phyloP scores from a whole-genome alignment of 495 filamentous ascomycete species.

The Talaromyces adpressus region DNA sequence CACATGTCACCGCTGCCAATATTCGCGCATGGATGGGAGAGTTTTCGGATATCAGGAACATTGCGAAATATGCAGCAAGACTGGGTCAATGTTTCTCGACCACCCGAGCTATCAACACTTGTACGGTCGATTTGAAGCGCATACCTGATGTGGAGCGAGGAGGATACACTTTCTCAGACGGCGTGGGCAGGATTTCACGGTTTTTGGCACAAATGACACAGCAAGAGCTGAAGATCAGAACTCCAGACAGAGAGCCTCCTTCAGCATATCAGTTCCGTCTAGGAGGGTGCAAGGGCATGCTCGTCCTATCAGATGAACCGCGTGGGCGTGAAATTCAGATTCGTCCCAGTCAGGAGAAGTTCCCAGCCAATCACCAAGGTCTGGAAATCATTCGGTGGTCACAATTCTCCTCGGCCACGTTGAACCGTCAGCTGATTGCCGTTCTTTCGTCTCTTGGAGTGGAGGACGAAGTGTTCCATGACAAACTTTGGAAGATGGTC shows the following conservation, averaged over 20 bases:
- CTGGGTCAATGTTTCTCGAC: slow-evolving; percentile 96
- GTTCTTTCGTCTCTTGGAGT: slow-evolving; percentile 77
- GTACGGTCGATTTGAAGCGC: slow-evolving; percentile 28
- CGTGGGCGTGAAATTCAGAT: slow-evolving; percentile 59
- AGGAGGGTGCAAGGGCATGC: slow-evolving; percentile 85
- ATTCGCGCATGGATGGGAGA: slow-evolving; percentile 92
- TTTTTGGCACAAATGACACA: slow-evolving; percentile 66
- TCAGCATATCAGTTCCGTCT: slow-evolving; percentile 89
- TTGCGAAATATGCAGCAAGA: slow-evolving; percentile 81
- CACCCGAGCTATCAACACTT: slow-evolving; percentile 58
- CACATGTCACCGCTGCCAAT: slow-evolving; percentile 53
- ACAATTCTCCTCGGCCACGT: slow-evolving; percentile 59
- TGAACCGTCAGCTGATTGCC: slow-evolving; percentile 86
- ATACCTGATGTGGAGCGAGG: slow-evolving; percentile 61
- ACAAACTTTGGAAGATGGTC: slow-evolving; percentile 60
- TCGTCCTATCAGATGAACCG: slow-evolving; percentile 61
- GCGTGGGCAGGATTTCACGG: slow-evolving; percentile 84
- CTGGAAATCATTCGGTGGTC: slow-evolving; percentile 84
- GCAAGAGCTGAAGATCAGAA: slow-evolving; percentile 52
- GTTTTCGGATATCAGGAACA: slow-evolving; percentile 66
- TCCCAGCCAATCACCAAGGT: slow-evolving; percentile 58
- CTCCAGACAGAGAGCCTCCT: slow-evolving; percentile 42
- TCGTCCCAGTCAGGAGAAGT: slow-evolving; percentile 82
- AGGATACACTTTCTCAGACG: slow-evolving; percentile 75
- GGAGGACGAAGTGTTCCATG: slow-evolving; percentile 54